Evolutionary conservation across 2,329 filamentous ascomycete species (phyloP), one percentile per base, ranked within the genome.

Genomic region (Sclerotinia spermophila): DNA sequence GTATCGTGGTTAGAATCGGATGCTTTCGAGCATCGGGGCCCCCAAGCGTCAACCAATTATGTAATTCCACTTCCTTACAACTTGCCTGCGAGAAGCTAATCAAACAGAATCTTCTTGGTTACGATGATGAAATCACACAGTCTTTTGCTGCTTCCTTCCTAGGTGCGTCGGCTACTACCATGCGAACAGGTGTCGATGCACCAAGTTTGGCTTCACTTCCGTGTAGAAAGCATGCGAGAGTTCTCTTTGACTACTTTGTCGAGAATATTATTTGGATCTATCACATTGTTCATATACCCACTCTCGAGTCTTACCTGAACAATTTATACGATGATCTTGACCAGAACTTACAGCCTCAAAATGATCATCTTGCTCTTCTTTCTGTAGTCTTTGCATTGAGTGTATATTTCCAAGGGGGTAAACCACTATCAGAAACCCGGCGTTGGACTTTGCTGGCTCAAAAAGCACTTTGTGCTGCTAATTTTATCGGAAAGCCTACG

Each of bases 381-480:
- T 61, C 70, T 21, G 72, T 73, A 4, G 64, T 77, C 5, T 75
- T 75, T 24, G 70, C 74, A 30, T 56, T 76, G 8, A 72, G 70
- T 61, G 71, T 73, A 1, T 76, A 75, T 62, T 76, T 74, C 30
- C 60, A 71, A 17, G 59, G 38, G 8, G 8, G 15, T 5, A 71
- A 74, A 40, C 48, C 68, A 8, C 70, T 60, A 24, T 42, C 55
- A 5, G 35, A 65, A 21, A 72, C 68, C 21, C 65, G 58, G 21
- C 71, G 69, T 21, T 76, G 71, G 74, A 71, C 62, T 11, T 35
- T 67, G 13, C 35, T 76, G 35, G 74, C 75, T 42, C 75, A 76
- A 68, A 67, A 70, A 19, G 70, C 75, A 33, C 48, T 76, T 3
- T 71, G 69, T 38, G 78, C 79, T 64, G 76, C 80, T 13, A 75